Evolutionary conservation across 2,329 filamentous ascomycete species (phyloP).

Genomic region (Cercospora canescens): DNA sequence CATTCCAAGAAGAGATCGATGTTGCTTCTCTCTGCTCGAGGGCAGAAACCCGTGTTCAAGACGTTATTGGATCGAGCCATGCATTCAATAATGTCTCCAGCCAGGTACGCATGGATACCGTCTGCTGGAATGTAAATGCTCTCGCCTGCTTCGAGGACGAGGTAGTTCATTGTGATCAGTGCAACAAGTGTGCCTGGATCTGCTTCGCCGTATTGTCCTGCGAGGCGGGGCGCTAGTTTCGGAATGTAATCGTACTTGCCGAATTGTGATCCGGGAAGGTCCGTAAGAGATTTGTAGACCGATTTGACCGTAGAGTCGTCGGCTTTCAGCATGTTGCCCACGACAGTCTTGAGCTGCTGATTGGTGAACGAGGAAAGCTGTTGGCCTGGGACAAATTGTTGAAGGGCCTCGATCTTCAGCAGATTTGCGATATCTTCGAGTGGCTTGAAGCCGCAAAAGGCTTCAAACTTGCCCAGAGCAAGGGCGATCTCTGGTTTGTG

Average conservation of each 20-base stretch:
- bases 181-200: slow-evolving; percentile 71
- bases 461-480: slow-evolving; percentile 69
- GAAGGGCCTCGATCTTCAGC: slow-evolving; percentile 57
- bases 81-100: slow-evolving; percentile 74
- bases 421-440: slow-evolving; percentile 60
- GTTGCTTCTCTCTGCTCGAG: slow-evolving; percentile 62
- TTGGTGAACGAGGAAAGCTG: slow-evolving; percentile 60
- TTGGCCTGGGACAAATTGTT: slow-evolving; percentile 53
- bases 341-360: slow-evolving; percentile 58
- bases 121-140: slow-evolving; percentile 71
- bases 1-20: slow-evolving; percentile 64
- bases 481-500: slow-evolving; percentile 81
- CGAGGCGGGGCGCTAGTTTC: slow-evolving; percentile 64
- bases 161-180: slow-evolving; percentile 72
- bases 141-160: slow-evolving; percentile 65
- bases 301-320: slow-evolving; percentile 54
- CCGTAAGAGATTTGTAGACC: slow-evolving; percentile 54
- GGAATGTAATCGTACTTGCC: slow-evolving; percentile 60
- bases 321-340: slow-evolving; percentile 56
- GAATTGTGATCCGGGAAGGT: slow-evolving; percentile 51
- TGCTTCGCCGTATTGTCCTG: slow-evolving; percentile 60
- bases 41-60: slow-evolving; percentile 75
- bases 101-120: slow-evolving; percentile 72
- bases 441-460: slow-evolving; percentile 74
- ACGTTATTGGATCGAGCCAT: slow-evolving; percentile 78